Base-by-base conservation (phyloP, 2,329 filamentous ascomycete genomes). In the Pestalotiopsis sp. region DNA sequence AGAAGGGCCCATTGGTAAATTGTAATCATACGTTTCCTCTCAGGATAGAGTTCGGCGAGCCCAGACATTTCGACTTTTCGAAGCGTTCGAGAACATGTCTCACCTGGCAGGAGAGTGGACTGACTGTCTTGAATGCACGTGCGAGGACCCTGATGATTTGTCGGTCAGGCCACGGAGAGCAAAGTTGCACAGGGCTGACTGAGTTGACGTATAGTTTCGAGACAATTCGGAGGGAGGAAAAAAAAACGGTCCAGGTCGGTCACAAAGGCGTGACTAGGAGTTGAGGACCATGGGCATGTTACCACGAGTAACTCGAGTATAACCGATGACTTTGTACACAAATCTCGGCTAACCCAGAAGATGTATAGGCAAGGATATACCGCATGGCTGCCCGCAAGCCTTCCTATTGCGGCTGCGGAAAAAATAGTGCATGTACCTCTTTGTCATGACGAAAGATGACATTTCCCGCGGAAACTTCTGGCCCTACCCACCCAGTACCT, bases 1-100 rank as follows among this genome's bases (percentile, higher is more conserved):
- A 59, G 45, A 69, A 71, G 36, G 69, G 63, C 69, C 68, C 68
- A 49, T 70, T 76, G 74, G 75, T 77, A 73, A 73, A 66, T 64
- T 66, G 23, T 41, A 60, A 65, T 60, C 66, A 49, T 59, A 57
- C 66, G 49, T 70, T 57, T 65, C 20, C 68, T 66, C 6, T 14
- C 36, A 64, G 36, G 27, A 58, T 67, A 62, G 36, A 68, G 66
- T 61, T 61, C 56, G 6, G 20, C 45, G 45, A 52, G 45, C 45
- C n/a, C 45, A 52, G 45, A 52, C 45, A 52, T 52, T 52, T 52
- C 20, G n/a, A 20, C 23, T 7, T 52, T 52, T 52, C 45, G 45
- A 52, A 52, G 45, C 17, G 45, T 52, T 52, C 45, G 45, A 52
- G 45, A 52, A 52, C 45, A 36, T 59, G 57, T 59, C 57, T 59